Conservation (phyloP, 352 stramenopile species). For the Pythium scleroteichum region DNA sequence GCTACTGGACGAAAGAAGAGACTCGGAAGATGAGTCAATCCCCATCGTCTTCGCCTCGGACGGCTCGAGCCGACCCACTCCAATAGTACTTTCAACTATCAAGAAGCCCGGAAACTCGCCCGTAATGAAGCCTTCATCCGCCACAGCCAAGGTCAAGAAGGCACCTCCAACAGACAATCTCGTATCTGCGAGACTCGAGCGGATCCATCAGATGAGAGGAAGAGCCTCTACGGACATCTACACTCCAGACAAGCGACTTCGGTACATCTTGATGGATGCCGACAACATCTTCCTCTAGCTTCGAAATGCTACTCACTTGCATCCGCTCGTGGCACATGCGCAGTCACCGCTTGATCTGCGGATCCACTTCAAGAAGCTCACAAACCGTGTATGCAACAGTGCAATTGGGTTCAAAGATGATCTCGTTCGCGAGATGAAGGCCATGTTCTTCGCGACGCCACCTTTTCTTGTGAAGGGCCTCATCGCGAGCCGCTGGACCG, state of each 20-base stretch:
- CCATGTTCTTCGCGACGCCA: slow-evolving; percentile 6
- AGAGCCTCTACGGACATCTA: background rate
- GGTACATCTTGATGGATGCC: slow-evolving; percentile 12
- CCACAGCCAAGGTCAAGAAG: slow-evolving; percentile 1
- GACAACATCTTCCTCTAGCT: slow-evolving; percentile 16
- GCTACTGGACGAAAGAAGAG: slow-evolving; percentile 1
- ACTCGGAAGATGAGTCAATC: background rate
- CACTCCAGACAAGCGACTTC: background rate
- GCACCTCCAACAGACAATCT: background rate
- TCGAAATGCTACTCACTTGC: slow-evolving; percentile 10
- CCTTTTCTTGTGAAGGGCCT: slow-evolving; percentile 1
- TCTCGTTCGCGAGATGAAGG: slow-evolving; percentile 8
- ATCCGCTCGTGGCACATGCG: slow-evolving; percentile 5
- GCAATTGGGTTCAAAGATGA: slow-evolving; percentile 7
- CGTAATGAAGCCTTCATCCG: slow-evolving; percentile 1
- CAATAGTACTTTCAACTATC: background rate
- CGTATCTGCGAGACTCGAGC: background rate
- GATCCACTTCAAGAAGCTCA: slow-evolving; percentile 8
- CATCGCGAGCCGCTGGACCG: background rate
- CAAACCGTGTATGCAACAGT: slow-evolving; percentile 14
- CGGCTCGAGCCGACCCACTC: background rate
- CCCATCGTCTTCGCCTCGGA: background rate
- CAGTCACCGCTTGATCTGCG: background rate
- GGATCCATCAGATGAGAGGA: background rate
- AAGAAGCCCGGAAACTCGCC: background rate